Evolutionary conservation across 306 rosid genomes (phyloP), one percentile per base, ranked within the genome.

Genomic region (Alnus rubra): DNA sequence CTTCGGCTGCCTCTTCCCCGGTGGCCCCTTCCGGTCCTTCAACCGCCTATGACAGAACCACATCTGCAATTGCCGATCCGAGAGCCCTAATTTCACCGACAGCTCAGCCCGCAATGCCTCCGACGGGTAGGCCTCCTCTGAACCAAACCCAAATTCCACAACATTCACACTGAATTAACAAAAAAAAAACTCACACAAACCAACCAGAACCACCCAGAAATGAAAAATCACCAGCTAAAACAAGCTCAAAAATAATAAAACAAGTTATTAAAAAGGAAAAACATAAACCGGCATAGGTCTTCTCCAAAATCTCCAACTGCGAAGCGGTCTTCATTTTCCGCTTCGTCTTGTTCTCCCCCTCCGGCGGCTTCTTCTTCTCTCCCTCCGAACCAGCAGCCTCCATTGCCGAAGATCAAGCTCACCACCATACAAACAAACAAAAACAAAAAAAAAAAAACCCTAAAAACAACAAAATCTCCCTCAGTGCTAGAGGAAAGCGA

Each of bases 51-150:
- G 93, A 82, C 97, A 92, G 77, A 92, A 92, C 97, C 95, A 92
- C 97, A 92, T 92, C 82, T 90, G 92, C 72, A 90, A 78, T 75
- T 92, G 97, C 58, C 97, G 93, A 83, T 92, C 97, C 3, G 97
- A 80, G 49, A 92, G 87, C 15, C 87, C 89, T 77, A 90, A 73
- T 77, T 85, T 85, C 76, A 1, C 79, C 0, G 92, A 85, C 37
- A 92, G 76, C 83, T 87, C 97, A 47, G 85, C 90, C 74, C 97
- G 81, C 71, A 82, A 8, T 4, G 85, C 78, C 76, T 92, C 97
- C 16, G 90, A 77, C 15, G 97, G 97, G 73, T 90, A 89, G 16
- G 88, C 28, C 71, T 85, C 97, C 63, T 0, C 97, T 92, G 73
- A 74, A 83, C 12, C 71, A 62, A 71, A 78, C 60, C 12, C 13